Conservation (phyloP, 805 yeast genomes). For the Barnettozyma populi region DNA sequence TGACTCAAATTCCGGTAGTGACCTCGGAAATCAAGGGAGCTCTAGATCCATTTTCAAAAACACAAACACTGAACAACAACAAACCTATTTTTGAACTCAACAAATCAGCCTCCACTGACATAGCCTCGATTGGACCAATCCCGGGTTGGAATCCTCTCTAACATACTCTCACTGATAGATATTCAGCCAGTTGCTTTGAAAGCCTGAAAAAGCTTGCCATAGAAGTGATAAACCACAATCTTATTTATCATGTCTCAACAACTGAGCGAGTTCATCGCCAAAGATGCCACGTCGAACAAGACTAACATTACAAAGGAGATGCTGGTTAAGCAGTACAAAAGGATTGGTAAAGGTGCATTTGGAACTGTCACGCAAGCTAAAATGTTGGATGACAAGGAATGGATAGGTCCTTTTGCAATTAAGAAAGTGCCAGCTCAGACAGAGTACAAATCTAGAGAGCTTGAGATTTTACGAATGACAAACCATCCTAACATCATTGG, state of each 20-base stretch:
- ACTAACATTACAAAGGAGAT: constrained; percentile 50
- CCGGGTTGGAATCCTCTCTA: not conserved
- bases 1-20: not conserved
- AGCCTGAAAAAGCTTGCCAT: not conserved
- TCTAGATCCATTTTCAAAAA: not conserved
- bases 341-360: constrained; percentile 83
- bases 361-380: constrained; percentile 81
- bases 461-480: constrained; percentile 68
- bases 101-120: not conserved
- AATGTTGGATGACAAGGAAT: constrained; percentile 35
- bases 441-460: constrained; percentile 76
- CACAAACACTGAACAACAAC: not conserved
- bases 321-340: constrained; percentile 65
- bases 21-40: not conserved
- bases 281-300: constrained; percentile 58
- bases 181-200: not conserved
- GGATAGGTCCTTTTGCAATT: constrained; percentile 82
- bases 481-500: constrained; percentile 76
- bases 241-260: constrained; percentile 6
- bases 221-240: not conserved
- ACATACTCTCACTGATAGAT: not conserved
- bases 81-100: not conserved
- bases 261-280: constrained; percentile 41
- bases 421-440: constrained; percentile 85
- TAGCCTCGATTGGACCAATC: not conserved